Evolutionary conservation across 331 rosid genomes (phyloP).

Genomic region (Pyrus hybrid): DNA sequence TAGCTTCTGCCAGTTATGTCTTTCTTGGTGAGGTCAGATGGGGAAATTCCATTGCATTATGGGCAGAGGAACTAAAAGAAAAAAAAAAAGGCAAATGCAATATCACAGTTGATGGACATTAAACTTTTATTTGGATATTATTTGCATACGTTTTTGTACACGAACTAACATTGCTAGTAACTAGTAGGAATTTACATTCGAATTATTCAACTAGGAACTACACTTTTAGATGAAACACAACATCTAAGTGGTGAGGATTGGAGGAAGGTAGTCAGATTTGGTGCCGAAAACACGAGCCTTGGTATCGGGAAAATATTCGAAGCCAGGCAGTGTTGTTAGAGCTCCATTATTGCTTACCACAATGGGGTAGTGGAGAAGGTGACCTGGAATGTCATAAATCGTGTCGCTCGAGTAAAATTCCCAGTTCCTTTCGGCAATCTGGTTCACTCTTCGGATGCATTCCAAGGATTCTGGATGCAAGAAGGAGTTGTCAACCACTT

Average conservation of each 20-base stretch:
- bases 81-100: neutral
- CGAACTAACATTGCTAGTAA: neutral
- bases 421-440: constrained; percentile 41
- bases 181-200: neutral
- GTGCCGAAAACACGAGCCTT: constrained; percentile 57
- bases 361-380: constrained; percentile 64
- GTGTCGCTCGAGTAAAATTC: constrained; percentile 21
- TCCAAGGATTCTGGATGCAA: constrained; percentile 35
- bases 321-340: constrained; percentile 26
- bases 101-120: neutral
- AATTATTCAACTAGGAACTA: neutral
- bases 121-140: neutral
- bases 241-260: constrained; percentile 65
- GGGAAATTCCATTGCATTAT: neutral
- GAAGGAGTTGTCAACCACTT: neutral
- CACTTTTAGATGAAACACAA: neutral
- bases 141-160: neutral
- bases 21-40: neutral
- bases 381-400: constrained; percentile 22
- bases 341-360: constrained; percentile 28
- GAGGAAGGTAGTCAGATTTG: constrained; percentile 45
- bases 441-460: constrained; percentile 32
- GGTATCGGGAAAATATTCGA: constrained; percentile 69
- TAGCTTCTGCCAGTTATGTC: neutral
- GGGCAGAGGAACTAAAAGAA: too few relatives aligned